phyloP scores from a whole-genome alignment of 2,329 filamentous ascomycete genomes.

The Ophiostoma pallidulum region DNA sequence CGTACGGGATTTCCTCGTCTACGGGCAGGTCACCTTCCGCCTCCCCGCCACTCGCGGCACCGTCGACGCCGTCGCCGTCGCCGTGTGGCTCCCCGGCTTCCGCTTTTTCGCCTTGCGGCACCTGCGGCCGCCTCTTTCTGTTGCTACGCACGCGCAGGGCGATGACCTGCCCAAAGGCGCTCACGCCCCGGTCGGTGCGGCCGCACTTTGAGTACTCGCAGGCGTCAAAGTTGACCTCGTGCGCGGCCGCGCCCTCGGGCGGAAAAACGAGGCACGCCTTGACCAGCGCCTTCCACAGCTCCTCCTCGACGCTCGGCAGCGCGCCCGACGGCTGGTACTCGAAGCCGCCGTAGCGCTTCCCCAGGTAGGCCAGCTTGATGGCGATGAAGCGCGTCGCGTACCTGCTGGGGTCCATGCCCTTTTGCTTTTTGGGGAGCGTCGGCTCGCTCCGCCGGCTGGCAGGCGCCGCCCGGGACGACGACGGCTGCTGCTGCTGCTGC shows the following conservation, averaged over 20 bases:
- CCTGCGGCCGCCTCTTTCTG: slow-evolving; percentile 25
- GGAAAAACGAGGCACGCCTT: slow-evolving; percentile 77
- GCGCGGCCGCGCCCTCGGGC: slow-evolving; percentile 32
- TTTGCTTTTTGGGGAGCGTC: slow-evolving; percentile 30
- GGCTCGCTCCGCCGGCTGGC: neutral
- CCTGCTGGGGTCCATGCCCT: slow-evolving; percentile 63
- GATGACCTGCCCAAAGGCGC: slow-evolving; percentile 93
- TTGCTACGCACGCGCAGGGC: slow-evolving; percentile 74
- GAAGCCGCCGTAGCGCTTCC: slow-evolving; percentile 84
- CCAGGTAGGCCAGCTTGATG: slow-evolving; percentile 88
- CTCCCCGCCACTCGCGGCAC: slow-evolving; percentile 47
- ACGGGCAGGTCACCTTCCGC: neutral
- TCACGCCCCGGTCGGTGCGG: slow-evolving; percentile 85
- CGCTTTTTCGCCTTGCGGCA: slow-evolving; percentile 5
- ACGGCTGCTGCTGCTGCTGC: neutral
- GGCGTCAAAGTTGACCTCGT: slow-evolving; percentile 65
- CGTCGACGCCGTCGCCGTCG: slow-evolving; percentile 25
- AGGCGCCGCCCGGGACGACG: neutral
- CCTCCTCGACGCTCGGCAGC: slow-evolving; percentile 80
- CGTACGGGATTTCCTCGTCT: slow-evolving; percentile 63
- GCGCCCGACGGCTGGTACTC: slow-evolving; percentile 71
- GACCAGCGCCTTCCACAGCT: slow-evolving; percentile 82
- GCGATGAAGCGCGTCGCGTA: slow-evolving; percentile 81
- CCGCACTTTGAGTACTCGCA: slow-evolving; percentile 94
- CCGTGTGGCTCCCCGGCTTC: slow-evolving; percentile 7